phyloP scores from a whole-genome alignment of 2,329 filamentous ascomycete species.

The Colletotrichum sp. region DNA sequence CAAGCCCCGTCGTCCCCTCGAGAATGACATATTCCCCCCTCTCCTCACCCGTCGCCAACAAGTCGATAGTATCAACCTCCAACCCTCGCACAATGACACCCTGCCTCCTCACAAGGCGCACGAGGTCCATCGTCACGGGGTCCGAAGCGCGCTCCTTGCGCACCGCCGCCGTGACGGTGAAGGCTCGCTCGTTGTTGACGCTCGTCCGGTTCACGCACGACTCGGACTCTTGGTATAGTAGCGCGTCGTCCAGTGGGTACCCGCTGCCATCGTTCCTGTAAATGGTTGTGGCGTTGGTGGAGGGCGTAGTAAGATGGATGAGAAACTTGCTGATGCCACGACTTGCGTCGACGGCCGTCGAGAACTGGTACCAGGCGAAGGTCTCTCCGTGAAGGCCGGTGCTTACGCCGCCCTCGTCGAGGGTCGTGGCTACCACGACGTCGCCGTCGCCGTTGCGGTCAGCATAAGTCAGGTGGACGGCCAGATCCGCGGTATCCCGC shows the following conservation, averaged over 20 bases:
- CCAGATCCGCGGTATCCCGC: conserved; percentile 20
- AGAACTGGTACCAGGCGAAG: conserved; percentile 36
- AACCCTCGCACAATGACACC: conserved; percentile 7
- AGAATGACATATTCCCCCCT: conserved; percentile 5
- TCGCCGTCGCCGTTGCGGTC: conserved; percentile 20
- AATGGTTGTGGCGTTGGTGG: conserved; percentile 25
- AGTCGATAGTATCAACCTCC: conserved; percentile 5
- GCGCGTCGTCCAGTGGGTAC: conserved; percentile 30
- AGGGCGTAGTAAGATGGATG: conserved; percentile 29
- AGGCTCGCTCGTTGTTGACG: conserved; percentile 7
- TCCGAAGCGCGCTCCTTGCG: conserved; percentile 1
- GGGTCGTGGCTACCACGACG: background rate
- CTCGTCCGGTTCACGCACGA: conserved; percentile 28
- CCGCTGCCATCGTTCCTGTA: conserved; percentile 30
- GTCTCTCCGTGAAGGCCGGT: conserved; percentile 26
- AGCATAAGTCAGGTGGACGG: conserved; percentile 11
- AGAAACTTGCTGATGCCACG: conserved; percentile 34
- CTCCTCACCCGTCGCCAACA: conserved; percentile 1
- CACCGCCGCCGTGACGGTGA: conserved; percentile 17
- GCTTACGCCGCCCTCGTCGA: conserved; percentile 25
- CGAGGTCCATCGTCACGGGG: conserved; percentile 5
- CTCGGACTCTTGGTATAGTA: conserved; percentile 28
- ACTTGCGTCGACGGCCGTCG: conserved; percentile 24
- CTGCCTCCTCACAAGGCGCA: conserved; percentile 15
- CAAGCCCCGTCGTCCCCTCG: conserved; percentile 1